Evolutionary conservation across 306 rosid species (phyloP), one percentile per base, ranked within the genome.

Genomic region (Senna siamea): DNA sequence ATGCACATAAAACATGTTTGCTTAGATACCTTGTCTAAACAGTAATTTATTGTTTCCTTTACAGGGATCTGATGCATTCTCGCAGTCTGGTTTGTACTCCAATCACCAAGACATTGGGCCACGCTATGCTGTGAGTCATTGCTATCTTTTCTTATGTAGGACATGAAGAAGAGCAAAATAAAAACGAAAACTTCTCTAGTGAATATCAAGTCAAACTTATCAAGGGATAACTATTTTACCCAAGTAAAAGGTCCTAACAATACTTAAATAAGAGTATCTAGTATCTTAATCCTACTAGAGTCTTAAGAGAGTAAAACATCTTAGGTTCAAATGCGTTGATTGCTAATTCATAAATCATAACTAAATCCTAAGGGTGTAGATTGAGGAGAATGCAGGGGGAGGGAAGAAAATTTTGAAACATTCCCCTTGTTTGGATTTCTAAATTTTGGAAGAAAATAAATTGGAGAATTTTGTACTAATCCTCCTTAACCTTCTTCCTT

Each of bases 61-160:
- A 58, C 89, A 94, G 96, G 99, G 97, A 82, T 90, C 89, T 72
- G 99, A 89, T 78, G 98, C 97, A 37, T 92, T 92, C 84, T 90
- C 96, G 34, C 96, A 93, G 72, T 95, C 97, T 61, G 99, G 98
- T 74, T 88, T 95, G 23, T 92, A 90, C 79, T 91, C 97, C 83
- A 92, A 88, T 68, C 98, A 87, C 83, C 97, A 92, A 83, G 99
- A 89, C 73, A 95, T 92, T 85, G 99, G 96, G 67, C 99, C 99
- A 37, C 93, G 93, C 75, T 88, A 90, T 86, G 89, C 96, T 71
- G 97, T 93, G 86, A 91, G 98, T 91, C 74, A n/a, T 46, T 77
- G 14, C 73, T 79, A 30, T 68, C 22, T 17, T 76, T 76, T 30
- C 22, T 32, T 5, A 59, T 59, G 65, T 15, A 32, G 37, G 37